Conservation (phyloP, 768 basidiomycete genomes). For the Filobasidium wieringae region DNA sequence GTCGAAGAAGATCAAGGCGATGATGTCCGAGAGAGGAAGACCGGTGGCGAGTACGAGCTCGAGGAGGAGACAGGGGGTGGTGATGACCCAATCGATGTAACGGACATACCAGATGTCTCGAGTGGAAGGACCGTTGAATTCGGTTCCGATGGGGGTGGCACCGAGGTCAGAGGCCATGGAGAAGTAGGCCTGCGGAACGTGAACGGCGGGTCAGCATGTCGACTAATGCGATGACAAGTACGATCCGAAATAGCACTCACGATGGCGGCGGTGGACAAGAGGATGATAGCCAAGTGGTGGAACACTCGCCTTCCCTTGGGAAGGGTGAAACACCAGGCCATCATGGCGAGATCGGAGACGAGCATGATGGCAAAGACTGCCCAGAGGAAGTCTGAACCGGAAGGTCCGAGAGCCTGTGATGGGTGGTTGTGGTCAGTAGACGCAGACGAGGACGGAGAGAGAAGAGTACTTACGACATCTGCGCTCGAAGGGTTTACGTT, state of each 20-base stretch:
- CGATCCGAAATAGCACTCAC: background rate
- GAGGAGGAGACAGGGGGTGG: constrained; percentile 47
- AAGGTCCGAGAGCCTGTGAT: constrained; percentile 38
- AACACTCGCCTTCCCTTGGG: constrained; percentile 44
- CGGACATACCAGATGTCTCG: constrained; percentile 44
- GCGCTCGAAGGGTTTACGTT: constrained; percentile 24
- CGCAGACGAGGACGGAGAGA: background rate
- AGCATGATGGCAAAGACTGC: constrained; percentile 48
- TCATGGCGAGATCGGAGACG: constrained; percentile 40
- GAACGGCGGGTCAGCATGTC: background rate
- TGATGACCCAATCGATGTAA: constrained; percentile 51
- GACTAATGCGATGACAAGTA: background rate
- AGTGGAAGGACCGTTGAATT: constrained; percentile 40
- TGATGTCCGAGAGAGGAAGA: constrained; percentile 46
- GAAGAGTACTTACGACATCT: background rate
- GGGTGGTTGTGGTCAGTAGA: background rate
- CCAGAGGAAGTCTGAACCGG: constrained; percentile 50
- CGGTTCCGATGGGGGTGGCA: constrained; percentile 43
- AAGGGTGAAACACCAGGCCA: constrained; percentile 40
- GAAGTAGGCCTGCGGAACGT: constrained; percentile 41
- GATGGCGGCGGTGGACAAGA: constrained; percentile 44
- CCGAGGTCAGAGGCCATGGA: constrained; percentile 52
- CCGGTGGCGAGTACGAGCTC: constrained; percentile 45
- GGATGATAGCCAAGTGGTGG: constrained; percentile 46
- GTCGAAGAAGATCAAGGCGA: constrained; percentile 45